A percentile compares a stretch with the other conserved stretches of the same genome.
Conservation (phyloP, 495 filamentous ascomycete genomes). For the Penicillium ochrochloron region DNA sequence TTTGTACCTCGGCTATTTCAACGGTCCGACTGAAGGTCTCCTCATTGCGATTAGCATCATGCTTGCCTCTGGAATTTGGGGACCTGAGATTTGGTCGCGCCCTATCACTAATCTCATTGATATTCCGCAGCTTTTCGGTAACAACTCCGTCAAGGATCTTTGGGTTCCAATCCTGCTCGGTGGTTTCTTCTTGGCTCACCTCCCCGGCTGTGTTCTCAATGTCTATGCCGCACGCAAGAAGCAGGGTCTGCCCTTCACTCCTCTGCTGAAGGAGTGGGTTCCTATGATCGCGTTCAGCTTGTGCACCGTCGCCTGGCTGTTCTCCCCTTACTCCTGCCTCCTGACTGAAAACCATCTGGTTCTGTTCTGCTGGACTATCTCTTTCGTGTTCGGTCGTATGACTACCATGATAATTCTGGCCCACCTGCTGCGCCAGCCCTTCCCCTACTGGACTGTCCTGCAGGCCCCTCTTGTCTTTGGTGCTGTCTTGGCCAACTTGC, state of each 20-base stretch:
- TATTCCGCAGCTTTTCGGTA: slow-evolving; percentile 61
- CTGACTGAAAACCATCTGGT: slow-evolving; percentile 82
- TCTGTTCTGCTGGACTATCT: slow-evolving; percentile 91
- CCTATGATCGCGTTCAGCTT: slow-evolving; percentile 82
- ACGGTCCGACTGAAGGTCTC: slow-evolving; percentile 95
- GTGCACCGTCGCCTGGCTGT: slow-evolving; percentile 80
- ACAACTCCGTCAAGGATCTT: slow-evolving; percentile 75
- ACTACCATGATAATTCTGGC: slow-evolving; percentile 99
- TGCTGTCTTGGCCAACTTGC: slow-evolving; percentile 81
- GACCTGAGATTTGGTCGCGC: slow-evolving; percentile 84
- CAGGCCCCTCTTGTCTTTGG: slow-evolving; percentile 83
- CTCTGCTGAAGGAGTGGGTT: slow-evolving; percentile 92
- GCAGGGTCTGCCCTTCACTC: slow-evolving; percentile 74
- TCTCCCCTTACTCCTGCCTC: slow-evolving; percentile 80
- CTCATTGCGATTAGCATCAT: slow-evolving; percentile 86
- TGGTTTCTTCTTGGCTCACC: slow-evolving; percentile 77
- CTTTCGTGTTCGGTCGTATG: slow-evolving; percentile 98
- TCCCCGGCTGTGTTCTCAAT: slow-evolving; percentile 80
- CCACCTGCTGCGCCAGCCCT: slow-evolving; percentile 89
- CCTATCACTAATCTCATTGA: slow-evolving; percentile 69
- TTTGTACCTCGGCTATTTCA: slow-evolving; percentile 94
- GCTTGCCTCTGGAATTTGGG: slow-evolving; percentile 83
- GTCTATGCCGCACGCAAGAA: slow-evolving; percentile 75
- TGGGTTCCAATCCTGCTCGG: slow-evolving; percentile 80
- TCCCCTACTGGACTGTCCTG: slow-evolving; percentile 95